Evolutionary conservation across 148 eudicot species (phyloP).

Genomic region (Vaccinium vitisidaea): DNA sequence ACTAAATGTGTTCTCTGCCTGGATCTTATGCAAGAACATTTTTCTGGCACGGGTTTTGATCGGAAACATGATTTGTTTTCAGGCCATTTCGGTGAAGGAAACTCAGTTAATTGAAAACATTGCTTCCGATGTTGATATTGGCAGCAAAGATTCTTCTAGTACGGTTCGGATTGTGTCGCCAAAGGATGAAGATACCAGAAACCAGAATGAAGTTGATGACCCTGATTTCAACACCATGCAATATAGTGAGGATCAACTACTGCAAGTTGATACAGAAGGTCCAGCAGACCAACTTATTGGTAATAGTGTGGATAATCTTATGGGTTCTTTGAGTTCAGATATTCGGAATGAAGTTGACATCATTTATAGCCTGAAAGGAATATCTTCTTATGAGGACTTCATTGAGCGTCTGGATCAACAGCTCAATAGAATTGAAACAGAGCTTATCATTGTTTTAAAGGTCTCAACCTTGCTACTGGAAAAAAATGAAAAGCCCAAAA

Average conservation of each 20-base stretch:
- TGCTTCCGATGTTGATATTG: slow-evolving; percentile 51
- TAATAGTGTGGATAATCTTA: slow-evolving; percentile 15
- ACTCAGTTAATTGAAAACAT: slow-evolving; percentile 57
- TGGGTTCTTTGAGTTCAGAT: slow-evolving; percentile 18
- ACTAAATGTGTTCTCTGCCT: neutral
- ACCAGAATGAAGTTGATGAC: slow-evolving; percentile 24
- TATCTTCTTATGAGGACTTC: slow-evolving; percentile 57
- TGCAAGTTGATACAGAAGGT: slow-evolving; percentile 16
- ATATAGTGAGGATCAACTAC: slow-evolving; percentile 24
- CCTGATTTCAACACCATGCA: slow-evolving; percentile 14
- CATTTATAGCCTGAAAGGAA: slow-evolving; percentile 25
- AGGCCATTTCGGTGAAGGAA: slow-evolving; percentile 91
- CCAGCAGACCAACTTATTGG: slow-evolving; percentile 11
- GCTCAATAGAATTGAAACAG: slow-evolving; percentile 55
- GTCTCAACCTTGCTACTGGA: slow-evolving; percentile 36
- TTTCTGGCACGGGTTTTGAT: neutral
- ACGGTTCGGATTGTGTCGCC: slow-evolving; percentile 72
- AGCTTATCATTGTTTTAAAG: slow-evolving; percentile 46
- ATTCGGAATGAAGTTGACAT: slow-evolving; percentile 20
- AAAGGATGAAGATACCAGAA: slow-evolving; percentile 28
- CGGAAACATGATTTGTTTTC: slow-evolving; percentile 20
- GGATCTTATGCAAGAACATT: neutral
- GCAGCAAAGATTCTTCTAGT: slow-evolving; percentile 29
- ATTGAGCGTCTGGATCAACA: slow-evolving; percentile 54
- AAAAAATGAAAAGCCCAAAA: slow-evolving; percentile 37